Base-by-base conservation (phyloP, 805 yeast species). In the Diddensiella caesifluorescens region DNA sequence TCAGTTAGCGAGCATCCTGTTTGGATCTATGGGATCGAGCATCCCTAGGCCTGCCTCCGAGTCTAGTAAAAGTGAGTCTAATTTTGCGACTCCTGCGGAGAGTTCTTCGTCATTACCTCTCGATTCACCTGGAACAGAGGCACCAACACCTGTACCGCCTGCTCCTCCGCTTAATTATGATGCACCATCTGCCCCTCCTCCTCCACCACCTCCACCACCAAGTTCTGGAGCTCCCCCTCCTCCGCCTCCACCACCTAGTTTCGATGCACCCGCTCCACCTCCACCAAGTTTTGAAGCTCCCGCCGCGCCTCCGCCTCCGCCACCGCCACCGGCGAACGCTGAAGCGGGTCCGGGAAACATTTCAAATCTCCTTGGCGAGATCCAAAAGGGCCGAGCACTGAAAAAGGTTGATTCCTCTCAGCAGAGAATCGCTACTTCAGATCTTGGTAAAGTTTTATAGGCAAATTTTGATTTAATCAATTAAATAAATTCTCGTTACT, bases 271-370 rank as follows among this genome's bases (percentile, higher is more conserved):
- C 9, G 70, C 74, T 10, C 53, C 68, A 13, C 70, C 70, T 4
- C 59, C 64, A 1, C 60, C 70, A n/a, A 66, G 71, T 3, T 61
- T 70, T 5, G 67, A 74, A 2, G 71, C 77, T 7, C 70, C 74
- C 7, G 51, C 67, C 10, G 69, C 69, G 5, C 58, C 62, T 3
- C 55, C 64, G 5, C 59, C 70, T 4, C 65, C 69, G 4, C 55
- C 61, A 2, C 55, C 60, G 3, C 60, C 65, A 22, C 56, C 63
- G 5, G 56, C 68, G 7, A 54, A 59, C 10, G 51, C 59, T 10
- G 46, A 59, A 4, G 49, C 60, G 4, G 62, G 61, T 4, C 55
- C 68, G 0, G 52, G 63, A 2, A 60, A 65, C 19, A 40, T 55
- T 23, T 38, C 53, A 5, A 43, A 45, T 9, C 47, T 63, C 12